These are phyloP conservation scores for Naganishia liquefaciens DNA, from an alignment of 1,284 basidiomycete species.

Conservation along the genomic window DNA sequence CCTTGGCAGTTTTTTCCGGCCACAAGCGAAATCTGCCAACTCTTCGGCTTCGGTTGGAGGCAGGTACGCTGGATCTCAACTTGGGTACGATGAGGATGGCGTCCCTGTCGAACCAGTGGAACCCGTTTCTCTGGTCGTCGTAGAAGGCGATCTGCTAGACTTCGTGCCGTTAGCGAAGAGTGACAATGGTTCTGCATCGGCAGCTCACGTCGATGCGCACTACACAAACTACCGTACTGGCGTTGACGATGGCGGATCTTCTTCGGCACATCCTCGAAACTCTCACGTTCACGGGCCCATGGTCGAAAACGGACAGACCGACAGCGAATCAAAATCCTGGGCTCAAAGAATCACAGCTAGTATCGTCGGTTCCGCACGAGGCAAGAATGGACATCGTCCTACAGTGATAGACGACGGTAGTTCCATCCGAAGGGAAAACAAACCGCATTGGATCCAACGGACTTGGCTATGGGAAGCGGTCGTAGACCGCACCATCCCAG, in stretches of 20 bases:
- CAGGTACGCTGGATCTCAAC: constrained; percentile 15
- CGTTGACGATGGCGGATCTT: constrained; percentile 29
- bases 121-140: constrained; percentile 39
- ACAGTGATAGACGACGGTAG: constrained; percentile 32
- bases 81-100: constrained; percentile 26
- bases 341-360: constrained; percentile 27
- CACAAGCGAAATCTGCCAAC: constrained; percentile 5
- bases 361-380: constrained; percentile 21
- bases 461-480: constrained; percentile 39
- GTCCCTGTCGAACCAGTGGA: constrained; percentile 18
- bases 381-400: constrained; percentile 26
- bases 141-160: constrained; percentile 48
- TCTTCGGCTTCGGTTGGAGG: constrained; percentile 23
- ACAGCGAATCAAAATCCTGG: constrained; percentile 28
- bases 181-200: constrained; percentile 41
- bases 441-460: constrained; percentile 35
- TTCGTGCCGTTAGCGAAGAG: constrained; percentile 43
- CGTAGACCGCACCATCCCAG: constrained; percentile 43
- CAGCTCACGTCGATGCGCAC: constrained; percentile 9
- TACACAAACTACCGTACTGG: constrained; percentile 34
- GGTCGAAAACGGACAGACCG: constrained; percentile 28
- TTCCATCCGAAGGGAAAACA: constrained; percentile 33
- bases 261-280: constrained; percentile 8
- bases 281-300: constrained; percentile 13
- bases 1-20: constrained; percentile 20